Evolutionary conservation across 2,329 filamentous ascomycete genomes (phyloP), one percentile per base, ranked within the genome.

Genomic region (Clonostachys sp.): DNA sequence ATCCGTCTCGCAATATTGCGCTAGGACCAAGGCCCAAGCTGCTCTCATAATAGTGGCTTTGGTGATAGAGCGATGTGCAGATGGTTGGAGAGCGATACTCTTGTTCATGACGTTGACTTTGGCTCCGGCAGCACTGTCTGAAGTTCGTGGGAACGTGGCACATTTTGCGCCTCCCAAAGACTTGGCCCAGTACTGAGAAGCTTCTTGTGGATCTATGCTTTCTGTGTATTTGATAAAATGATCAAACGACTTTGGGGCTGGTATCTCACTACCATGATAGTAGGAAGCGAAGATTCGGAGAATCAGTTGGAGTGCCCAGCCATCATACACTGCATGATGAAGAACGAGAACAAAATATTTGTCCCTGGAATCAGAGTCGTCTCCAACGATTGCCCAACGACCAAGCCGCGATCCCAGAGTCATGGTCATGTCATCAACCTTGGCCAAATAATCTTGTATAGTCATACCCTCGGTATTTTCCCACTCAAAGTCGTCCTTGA

Each of bases 151-250:
- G 20, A 42, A 46, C 6, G 38, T 34, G 16, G 44, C 38, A 16
- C 16, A 7, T 40, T 34, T 34, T 5, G 51, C 52, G 45, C 30
- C 43, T 16, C 10, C 30, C 5, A 56, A 50, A 18, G 53, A 48
- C 6, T 20, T 20, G 12, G 33, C 45, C 53, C 52, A 55, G 16
- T 48, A 55, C 0, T 24, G 16, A 4, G 33, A 35, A 14, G 44
- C 41, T 16, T 24, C 44, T 33, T 49, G 36, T 13, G 14, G 17
- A 36, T 55, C 46, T 17, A 61, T 57, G 34, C 68, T 60, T 49
- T 63, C 59, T 8, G 73, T 61, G 48, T 71, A 69, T 40, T 62
- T 62, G 51, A 73, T 70, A 54, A n/a, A 47, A 55, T 0, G 24
- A 13, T 8, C 34, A 13, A 12, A 50, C 45, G 6, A 18, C 47